Evolutionary conservation across 176 grass and related monocot species (phyloP).

Genomic region (Thinopyrum elongatum): DNA sequence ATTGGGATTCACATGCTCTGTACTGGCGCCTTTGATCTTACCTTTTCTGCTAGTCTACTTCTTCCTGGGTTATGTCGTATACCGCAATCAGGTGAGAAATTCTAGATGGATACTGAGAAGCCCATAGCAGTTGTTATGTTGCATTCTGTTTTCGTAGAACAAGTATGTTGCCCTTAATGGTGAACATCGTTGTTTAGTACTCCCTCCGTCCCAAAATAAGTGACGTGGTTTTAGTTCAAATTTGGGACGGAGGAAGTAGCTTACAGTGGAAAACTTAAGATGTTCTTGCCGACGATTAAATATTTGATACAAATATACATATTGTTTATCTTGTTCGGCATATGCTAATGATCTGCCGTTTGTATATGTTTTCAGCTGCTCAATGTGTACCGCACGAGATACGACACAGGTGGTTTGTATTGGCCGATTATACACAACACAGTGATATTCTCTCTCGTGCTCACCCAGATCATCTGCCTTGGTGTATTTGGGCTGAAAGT

Average conservation of each 20-base stretch:
- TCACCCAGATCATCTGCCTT: slow-evolving; percentile 88
- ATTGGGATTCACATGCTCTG: slow-evolving; percentile 84
- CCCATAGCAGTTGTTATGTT: not conserved
- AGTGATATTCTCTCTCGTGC: slow-evolving; percentile 78
- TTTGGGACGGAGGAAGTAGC: not conserved
- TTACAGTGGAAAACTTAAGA: not conserved
- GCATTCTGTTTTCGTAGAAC: not conserved
- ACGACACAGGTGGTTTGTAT: slow-evolving; percentile 75
- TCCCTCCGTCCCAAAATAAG: no score
- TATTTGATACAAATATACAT: not conserved
- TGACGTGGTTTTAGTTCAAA: no score
- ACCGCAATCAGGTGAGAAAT: slow-evolving; percentile 83
- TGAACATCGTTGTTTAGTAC: not conserved
- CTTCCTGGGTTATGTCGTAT: slow-evolving; percentile 85
- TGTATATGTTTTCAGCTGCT: slow-evolving; percentile 57
- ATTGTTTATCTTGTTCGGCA: not conserved
- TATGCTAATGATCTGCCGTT: not conserved
- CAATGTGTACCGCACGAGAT: slow-evolving; percentile 78
- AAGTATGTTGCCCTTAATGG: not conserved
- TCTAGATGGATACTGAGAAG: not conserved
- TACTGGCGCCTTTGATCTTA: slow-evolving; percentile 84
- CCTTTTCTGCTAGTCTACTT: slow-evolving; percentile 96
- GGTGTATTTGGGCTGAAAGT: slow-evolving; percentile 79
- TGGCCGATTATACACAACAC: slow-evolving; percentile 89
- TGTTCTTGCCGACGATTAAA: not conserved